These are phyloP conservation scores for Coemansia sp. DNA, from an alignment of 192 early-diverging fungal species.

Conservation along the genomic window DNA sequence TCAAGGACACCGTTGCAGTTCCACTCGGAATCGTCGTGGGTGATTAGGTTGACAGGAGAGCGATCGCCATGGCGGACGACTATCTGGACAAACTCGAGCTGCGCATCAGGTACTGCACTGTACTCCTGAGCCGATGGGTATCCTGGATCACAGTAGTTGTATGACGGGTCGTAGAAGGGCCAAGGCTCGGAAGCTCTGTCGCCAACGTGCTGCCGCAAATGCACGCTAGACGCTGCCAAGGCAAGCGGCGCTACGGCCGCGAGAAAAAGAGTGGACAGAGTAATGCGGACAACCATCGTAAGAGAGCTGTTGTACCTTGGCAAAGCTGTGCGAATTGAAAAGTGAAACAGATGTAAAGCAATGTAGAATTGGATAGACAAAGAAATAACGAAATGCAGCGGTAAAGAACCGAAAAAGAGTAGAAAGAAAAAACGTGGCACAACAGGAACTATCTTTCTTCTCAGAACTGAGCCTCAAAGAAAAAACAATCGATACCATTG, in stretches of 20 bases:
- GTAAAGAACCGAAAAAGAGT: neutral
- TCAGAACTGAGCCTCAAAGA: neutral
- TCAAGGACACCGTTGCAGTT: slow-evolving; percentile 35
- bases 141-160: slow-evolving; percentile 44
- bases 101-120: slow-evolving; percentile 31
- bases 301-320: neutral
- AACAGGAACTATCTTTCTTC: neutral
- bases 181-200: slow-evolving; percentile 1
- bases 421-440: neutral
- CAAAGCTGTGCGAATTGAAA: neutral
- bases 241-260: slow-evolving; percentile 1
- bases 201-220: neutral
- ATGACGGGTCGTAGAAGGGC: slow-evolving; percentile 22
- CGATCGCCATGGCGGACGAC: slow-evolving; percentile 63
- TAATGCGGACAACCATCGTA: neutral
- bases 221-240: slow-evolving; percentile 10
- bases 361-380: neutral
- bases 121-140: slow-evolving; percentile 35
- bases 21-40: slow-evolving; percentile 46
- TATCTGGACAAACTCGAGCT: slow-evolving; percentile 57
- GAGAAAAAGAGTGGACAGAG: slow-evolving; percentile 2
- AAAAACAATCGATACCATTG: neutral
- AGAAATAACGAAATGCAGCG: neutral
- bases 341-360: neutral
- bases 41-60: slow-evolving; percentile 34